These are phyloP conservation scores for Clitopilus hobsonii DNA, from an alignment of 768 basidiomycete species.

Conservation along the genomic window DNA sequence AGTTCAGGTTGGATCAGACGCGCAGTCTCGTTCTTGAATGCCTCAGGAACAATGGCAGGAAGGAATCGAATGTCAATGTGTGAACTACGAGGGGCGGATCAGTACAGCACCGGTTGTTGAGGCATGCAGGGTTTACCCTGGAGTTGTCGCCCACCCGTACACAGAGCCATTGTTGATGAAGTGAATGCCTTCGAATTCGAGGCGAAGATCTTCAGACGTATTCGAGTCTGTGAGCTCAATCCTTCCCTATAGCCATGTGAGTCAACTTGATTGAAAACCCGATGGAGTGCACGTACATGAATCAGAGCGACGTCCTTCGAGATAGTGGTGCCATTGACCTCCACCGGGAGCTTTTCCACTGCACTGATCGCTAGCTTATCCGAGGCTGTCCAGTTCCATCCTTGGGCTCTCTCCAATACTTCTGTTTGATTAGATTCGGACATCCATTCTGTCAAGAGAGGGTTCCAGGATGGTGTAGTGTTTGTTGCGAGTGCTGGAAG, in stretches of 20 bases:
- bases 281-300: constrained; percentile 46
- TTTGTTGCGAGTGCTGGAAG: constrained; percentile 33
- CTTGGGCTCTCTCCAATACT: constrained; percentile 40
- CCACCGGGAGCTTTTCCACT: constrained; percentile 49
- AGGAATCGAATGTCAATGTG: constrained; percentile 63
- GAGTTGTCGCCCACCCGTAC: constrained; percentile 66
- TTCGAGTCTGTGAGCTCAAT: constrained; percentile 57
- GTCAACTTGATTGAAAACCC: neutral
- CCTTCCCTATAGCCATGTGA: constrained; percentile 46
- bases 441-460: constrained; percentile 47
- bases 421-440: constrained; percentile 45
- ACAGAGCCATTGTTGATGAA: constrained; percentile 69
- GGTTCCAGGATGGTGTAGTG: constrained; percentile 42
- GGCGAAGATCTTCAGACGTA: constrained; percentile 51
- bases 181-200: constrained; percentile 78
- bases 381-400: constrained; percentile 70
- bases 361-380: constrained; percentile 63
- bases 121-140: too few species aligned
- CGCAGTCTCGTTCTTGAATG: constrained; percentile 53
- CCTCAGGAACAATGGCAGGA: constrained; percentile 59
- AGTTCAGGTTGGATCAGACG: constrained; percentile 57
- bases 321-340: constrained; percentile 24
- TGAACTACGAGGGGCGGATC: constrained; percentile 27
- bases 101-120: too few species aligned
- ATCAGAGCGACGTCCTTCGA: constrained; percentile 52